Evolutionary conservation across 768 basidiomycete genomes (phyloP).

Genomic region (Lentinula boryana): DNA sequence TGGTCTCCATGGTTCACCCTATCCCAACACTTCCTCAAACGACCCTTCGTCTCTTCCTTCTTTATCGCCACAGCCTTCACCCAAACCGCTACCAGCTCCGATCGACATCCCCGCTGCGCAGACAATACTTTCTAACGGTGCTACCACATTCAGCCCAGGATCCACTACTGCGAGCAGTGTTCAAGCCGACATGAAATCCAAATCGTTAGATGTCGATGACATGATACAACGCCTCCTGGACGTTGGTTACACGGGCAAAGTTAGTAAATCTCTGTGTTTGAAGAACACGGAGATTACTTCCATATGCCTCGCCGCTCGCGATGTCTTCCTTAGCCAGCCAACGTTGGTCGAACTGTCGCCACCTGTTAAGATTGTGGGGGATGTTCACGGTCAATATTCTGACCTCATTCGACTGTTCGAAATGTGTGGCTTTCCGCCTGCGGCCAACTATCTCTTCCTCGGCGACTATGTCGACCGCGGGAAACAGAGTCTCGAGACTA

Average conservation of each 20-base stretch:
- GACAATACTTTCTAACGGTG: conserved; percentile 74
- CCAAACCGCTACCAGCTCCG: conserved; percentile 44
- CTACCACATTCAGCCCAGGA: conserved; percentile 47
- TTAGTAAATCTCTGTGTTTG: conserved; percentile 89
- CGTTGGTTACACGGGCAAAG: conserved; percentile 97
- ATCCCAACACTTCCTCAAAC: conserved; percentile 21
- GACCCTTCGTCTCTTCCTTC: conserved; percentile 34
- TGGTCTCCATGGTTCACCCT: conserved; percentile 28
- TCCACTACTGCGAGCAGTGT: conserved; percentile 36
- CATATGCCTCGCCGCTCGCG: conserved; percentile 92
- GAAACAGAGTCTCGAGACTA: conserved; percentile 97
- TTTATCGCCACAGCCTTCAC: conserved; percentile 32
- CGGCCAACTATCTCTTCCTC: conserved; percentile 96
- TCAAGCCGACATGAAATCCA: conserved; percentile 41
- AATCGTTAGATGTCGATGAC: conserved; percentile 89
- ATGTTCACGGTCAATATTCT: conserved; percentile 98
- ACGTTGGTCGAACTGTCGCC: conserved; percentile 96
- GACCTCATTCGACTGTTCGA: conserved; percentile 98
- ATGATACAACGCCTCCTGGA: conserved; percentile 96
- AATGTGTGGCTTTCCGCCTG: conserved; percentile 99
- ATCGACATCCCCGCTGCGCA: conserved; percentile 77
- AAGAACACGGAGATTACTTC: conserved; percentile 96
- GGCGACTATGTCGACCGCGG: conserved; percentile 99
- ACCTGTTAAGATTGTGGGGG: conserved; percentile 98
- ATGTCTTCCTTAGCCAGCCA: conserved; percentile 93